phyloP scores from a whole-genome alignment of 2,329 filamentous ascomycete species.

The Colletotrichum sp. region DNA sequence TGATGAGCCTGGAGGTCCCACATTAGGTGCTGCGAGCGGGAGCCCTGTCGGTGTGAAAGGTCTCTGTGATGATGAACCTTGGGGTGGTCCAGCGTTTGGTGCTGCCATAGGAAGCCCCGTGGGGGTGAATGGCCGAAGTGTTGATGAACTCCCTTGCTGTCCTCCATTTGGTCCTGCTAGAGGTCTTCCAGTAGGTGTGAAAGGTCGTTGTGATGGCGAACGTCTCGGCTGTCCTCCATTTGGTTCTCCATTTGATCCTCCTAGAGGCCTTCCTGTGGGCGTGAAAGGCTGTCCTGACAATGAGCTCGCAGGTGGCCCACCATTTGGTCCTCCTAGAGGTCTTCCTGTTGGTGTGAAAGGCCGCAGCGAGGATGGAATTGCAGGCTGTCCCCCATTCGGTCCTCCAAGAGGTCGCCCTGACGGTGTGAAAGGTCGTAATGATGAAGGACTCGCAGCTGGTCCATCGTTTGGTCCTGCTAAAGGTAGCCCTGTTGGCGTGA shows the following conservation, averaged over 20 bases:
- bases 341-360: background rate
- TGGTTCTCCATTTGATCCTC: background rate
- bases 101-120: background rate
- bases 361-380: background rate
- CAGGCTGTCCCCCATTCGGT: background rate
- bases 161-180: background rate
- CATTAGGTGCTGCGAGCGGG: background rate
- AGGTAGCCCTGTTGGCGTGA: background rate
- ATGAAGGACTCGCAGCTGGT: too few species aligned
- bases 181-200: background rate
- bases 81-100: background rate
- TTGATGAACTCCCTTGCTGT: background rate
- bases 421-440: background rate
- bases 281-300: background rate
- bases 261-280: background rate
- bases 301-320: fast-evolving
- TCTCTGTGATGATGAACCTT: background rate
- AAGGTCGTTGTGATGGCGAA: background rate
- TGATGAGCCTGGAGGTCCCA: background rate
- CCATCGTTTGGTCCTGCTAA: too few species aligned
- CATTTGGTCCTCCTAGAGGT: background rate
- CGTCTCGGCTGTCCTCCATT: fast-evolving
- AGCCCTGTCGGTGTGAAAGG: background rate
- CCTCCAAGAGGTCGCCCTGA: background rate
- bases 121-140: background rate